These are phyloP conservation scores for Colletotrichum sp. DNA, from an alignment of 2,329 filamentous ascomycete species.

Conservation along the genomic window DNA sequence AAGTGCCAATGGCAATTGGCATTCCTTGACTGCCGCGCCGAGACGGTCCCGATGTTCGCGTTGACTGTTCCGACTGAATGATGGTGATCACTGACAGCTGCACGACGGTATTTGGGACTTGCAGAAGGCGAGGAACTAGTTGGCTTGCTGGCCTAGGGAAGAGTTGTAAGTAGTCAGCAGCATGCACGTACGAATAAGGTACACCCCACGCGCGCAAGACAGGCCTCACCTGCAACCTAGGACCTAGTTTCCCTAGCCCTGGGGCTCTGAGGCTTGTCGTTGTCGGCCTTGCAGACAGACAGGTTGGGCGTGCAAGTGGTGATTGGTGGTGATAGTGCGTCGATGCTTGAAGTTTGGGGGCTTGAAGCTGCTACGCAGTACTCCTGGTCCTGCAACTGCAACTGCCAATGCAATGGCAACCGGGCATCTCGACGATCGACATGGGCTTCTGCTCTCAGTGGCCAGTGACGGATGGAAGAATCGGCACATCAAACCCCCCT, in stretches of 20 bases:
- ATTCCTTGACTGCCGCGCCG: not conserved
- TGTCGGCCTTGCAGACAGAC: not conserved
- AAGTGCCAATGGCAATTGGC: not conserved
- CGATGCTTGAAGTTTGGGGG: not conserved
- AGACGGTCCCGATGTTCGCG: not conserved
- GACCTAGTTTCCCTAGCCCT: not conserved
- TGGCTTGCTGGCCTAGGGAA: not conserved
- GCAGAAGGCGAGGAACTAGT: not conserved
- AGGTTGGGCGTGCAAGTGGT: not conserved
- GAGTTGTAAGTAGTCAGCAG: not conserved
- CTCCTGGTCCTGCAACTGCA: slow-evolving; percentile 14
- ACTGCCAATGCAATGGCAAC: slow-evolving; percentile 13
- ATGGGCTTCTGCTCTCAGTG: not conserved
- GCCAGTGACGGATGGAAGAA: slow-evolving; percentile 15
- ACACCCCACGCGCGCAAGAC: not conserved
- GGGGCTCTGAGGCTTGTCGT: not conserved
- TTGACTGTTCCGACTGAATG: not conserved
- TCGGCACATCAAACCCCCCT: slow-evolving; percentile 20
- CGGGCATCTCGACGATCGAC: slow-evolving; percentile 18
- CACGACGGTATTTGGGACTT: not conserved
- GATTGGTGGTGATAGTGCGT: not conserved
- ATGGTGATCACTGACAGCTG: not conserved
- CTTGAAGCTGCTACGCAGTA: not conserved
- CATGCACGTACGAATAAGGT: not conserved
- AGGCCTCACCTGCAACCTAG: not conserved